These are phyloP conservation scores for Gardenia jasminoides DNA, from an alignment of 257 asterid genomes.

Conservation along the genomic window DNA sequence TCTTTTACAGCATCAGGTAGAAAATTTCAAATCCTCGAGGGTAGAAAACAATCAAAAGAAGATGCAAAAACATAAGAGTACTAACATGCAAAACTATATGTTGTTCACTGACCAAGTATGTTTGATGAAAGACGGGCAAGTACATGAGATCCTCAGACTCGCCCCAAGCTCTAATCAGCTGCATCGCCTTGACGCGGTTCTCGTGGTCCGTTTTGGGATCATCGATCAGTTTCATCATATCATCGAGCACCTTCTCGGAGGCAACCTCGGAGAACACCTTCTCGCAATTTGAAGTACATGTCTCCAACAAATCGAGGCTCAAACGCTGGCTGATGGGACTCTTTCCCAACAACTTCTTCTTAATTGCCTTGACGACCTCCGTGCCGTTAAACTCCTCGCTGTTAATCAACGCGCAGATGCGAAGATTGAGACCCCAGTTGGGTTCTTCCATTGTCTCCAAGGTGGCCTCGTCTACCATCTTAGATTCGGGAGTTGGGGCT, in stretches of 20 bases:
- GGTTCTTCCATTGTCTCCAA: slow-evolving; percentile 61
- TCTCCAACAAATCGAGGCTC: slow-evolving; percentile 73
- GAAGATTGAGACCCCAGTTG: slow-evolving; percentile 91
- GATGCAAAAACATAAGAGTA: neutral
- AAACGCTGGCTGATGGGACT: slow-evolving; percentile 45
- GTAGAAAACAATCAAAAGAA: neutral
- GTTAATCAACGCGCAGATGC: slow-evolving; percentile 80
- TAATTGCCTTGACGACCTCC: slow-evolving; percentile 71
- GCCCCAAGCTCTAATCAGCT: slow-evolving; percentile 88
- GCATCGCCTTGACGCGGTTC: slow-evolving; percentile 64
- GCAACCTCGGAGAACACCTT: slow-evolving; percentile 89
- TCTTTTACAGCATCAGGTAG: neutral
- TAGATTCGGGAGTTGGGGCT: slow-evolving; percentile 82
- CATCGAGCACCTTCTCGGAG: slow-evolving; percentile 87
- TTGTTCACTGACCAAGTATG: slow-evolving; percentile 49
- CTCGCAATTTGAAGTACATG: slow-evolving; percentile 87
- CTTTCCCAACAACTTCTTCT: slow-evolving; percentile 64
- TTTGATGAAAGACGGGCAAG: slow-evolving; percentile 85
- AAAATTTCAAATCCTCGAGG: too few species aligned
- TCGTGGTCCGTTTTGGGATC: slow-evolving; percentile 73
- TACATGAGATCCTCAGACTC: slow-evolving; percentile 77
- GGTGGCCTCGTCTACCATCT: slow-evolving; percentile 85
- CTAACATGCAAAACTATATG: too few species aligned
- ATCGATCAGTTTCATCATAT: slow-evolving; percentile 77
- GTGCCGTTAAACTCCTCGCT: slow-evolving; percentile 67